These are phyloP conservation scores for Quercus glauca DNA, from an alignment of 306 rosid genomes.

Conservation along the genomic window DNA sequence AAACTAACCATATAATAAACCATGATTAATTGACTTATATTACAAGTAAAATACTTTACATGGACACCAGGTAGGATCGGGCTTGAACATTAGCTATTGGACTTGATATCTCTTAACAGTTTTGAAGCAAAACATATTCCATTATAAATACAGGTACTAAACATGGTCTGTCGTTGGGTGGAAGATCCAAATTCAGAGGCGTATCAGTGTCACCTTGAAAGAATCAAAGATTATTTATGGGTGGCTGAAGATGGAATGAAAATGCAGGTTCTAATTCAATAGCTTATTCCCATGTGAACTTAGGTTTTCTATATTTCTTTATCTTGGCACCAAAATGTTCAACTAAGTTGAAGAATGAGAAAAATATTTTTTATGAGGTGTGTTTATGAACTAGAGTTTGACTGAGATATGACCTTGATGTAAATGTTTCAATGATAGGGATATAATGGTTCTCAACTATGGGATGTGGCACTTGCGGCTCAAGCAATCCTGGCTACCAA, in stretches of 20 bases:
- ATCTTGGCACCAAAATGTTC: background rate
- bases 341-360: no score
- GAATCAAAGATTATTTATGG: slow-evolving; percentile 84
- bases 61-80: no score
- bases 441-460: slow-evolving; percentile 67
- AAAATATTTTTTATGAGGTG: background rate
- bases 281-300: background rate
- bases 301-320: background rate
- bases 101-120: no score
- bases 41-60: no score
- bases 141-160: slow-evolving; percentile 40
- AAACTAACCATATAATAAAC: no score
- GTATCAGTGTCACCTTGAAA: slow-evolving; percentile 58
- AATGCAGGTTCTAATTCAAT: slow-evolving; percentile 56
- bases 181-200: slow-evolving; percentile 69
- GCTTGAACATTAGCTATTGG: no score
- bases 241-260: slow-evolving; percentile 90
- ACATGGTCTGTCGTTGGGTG: slow-evolving; percentile 84
- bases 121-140: no score
- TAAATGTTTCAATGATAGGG: slow-evolving; percentile 37
- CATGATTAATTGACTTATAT: no score
- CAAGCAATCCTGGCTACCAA: slow-evolving; percentile 69
- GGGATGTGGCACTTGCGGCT: slow-evolving; percentile 65
- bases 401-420: background rate
- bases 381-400: background rate